phyloP scores from a whole-genome alignment of 805 yeast genomes.

The Yamadazyma nakazawae region DNA sequence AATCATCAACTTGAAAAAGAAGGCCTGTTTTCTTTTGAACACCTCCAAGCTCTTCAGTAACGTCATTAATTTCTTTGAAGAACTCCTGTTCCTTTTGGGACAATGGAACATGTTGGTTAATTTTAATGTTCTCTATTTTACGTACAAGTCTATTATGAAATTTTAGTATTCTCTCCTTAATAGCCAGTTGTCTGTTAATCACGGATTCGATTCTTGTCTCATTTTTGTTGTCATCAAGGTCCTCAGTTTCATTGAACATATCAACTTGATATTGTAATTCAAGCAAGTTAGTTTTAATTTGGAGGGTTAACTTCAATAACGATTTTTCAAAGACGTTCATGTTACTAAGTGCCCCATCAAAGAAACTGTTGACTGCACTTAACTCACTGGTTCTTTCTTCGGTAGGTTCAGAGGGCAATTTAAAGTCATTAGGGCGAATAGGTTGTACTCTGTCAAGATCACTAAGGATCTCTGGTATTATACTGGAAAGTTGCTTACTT shows the following conservation, averaged over 20 bases:
- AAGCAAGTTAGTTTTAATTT: slow-evolving; percentile 21
- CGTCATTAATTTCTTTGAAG: slow-evolving; percentile 35
- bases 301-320: slow-evolving; percentile 18
- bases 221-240: not conserved
- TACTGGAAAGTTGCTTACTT: not conserved
- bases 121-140: slow-evolving; percentile 22
- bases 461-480: slow-evolving; percentile 5
- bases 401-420: not conserved
- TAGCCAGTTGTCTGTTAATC: not conserved
- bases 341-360: slow-evolving; percentile 14
- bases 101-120: slow-evolving; percentile 25
- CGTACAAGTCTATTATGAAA: slow-evolving; percentile 22
- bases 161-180: slow-evolving; percentile 15
- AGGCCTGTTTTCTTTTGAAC: slow-evolving; percentile 13
- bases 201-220: slow-evolving; percentile 14
- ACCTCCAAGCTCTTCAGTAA: slow-evolving; percentile 13
- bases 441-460: slow-evolving; percentile 2
- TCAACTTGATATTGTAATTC: slow-evolving; percentile 18
- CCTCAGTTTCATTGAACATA: not conserved
- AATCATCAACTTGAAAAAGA: slow-evolving; percentile 12
- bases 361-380: slow-evolving; percentile 18
- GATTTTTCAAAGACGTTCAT: slow-evolving; percentile 16
- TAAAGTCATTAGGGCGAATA: not conserved
- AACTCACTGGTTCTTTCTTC: slow-evolving; percentile 1
- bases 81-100: slow-evolving; percentile 33